Base-by-base conservation (phyloP, 1,284 basidiomycete species). In the Rugosomyces carneus region DNA sequence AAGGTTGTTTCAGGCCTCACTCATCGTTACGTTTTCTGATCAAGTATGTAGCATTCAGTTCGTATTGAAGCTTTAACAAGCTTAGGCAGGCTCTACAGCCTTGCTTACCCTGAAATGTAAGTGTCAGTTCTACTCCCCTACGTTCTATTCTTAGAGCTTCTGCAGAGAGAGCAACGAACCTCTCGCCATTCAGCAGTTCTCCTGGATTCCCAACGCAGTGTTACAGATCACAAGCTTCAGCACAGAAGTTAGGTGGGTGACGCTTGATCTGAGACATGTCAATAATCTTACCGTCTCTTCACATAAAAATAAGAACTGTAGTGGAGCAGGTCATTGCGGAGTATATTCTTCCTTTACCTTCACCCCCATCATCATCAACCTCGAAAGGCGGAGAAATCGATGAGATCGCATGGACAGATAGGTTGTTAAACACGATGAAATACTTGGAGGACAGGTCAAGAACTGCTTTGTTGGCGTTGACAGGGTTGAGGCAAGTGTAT, bases 101-200 rank as follows among this genome's bases (percentile, higher is more conserved):
- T 89, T 21, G 93, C 93, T 0, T 93, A 84, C 62, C 76, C 88
- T 0, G 92, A 96, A 62, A 94, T 98, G 91, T 92, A 57, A 51
- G 86, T 67, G 2, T n/a, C 16, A 19, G 40, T 37, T 19, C 4
- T 23, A 8, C 40, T 18, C n/a, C 20, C 11, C 15, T 23, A n/a
- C 16, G n/a, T 5, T 23, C 19, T 43, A 24, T 29, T 45, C 3
- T 42, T 21, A 20, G 18, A 21, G 20, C 24, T 11, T 39, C 45
- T 50, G 20, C 51, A 96, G 92, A 54, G 92, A 95, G 61, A 84
- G 80, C 50, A 81, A 83, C 45, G 89, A 93, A 49, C 66, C 75
- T 0, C 71, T 77, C 0, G 90, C 93, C 0, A 73, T 84, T 15
- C 63, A 72, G 16, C 90, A 95, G 44, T 97, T 99, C 59, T 81